Evolutionary conservation across 2,329 filamentous ascomycete genomes (phyloP), one percentile per base, ranked within the genome.

Genomic region (Blastomyces gilchristii): DNA sequence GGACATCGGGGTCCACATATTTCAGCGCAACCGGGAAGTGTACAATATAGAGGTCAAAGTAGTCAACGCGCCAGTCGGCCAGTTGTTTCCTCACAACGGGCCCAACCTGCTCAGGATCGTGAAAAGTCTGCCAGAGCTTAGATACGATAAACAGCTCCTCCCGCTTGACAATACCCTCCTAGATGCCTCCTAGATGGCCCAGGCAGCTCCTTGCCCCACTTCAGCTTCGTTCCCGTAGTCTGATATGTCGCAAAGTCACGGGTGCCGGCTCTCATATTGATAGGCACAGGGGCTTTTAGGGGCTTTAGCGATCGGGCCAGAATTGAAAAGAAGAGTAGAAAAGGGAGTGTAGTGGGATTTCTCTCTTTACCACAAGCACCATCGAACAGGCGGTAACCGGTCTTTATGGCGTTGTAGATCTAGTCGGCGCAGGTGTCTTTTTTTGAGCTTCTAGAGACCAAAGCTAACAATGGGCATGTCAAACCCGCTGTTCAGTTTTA

Each of bases 61-160:
- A 95, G 71, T 92, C 90, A 65, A 95, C 75, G 66, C 88, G 87
- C 86, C 89, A 93, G 81, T 93, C 89, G 68, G 85, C 83, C 66
- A 92, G 85, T 78, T 92, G 89, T 73, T 87, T 87, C 76, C 85
- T 85, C 76, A 81, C 83, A 73, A 94, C 91, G 64, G 86, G 86
- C 77, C 87, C 85, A 66, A 93, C 89, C 69, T 83, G 83, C 69
- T 93, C 87, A 69, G 82, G 82, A 71, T 93, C 88, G 81, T 96
- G 90, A 84, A 91, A 96, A 68, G 87, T 87, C 80, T 93, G 91
- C 91, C 91, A 96, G 64, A 96, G 87, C 82, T 96, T 96, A 77
- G 88, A 91, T 67, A 92, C 89, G 73, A 96, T 86, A 84, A 96
- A 96, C 74, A 96, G 88, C 31, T 96, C 90, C 77, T 89, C 85